These are phyloP conservation scores for Clarireedia paspali DNA, from an alignment of 2,329 filamentous ascomycete species.

Conservation along the genomic window DNA sequence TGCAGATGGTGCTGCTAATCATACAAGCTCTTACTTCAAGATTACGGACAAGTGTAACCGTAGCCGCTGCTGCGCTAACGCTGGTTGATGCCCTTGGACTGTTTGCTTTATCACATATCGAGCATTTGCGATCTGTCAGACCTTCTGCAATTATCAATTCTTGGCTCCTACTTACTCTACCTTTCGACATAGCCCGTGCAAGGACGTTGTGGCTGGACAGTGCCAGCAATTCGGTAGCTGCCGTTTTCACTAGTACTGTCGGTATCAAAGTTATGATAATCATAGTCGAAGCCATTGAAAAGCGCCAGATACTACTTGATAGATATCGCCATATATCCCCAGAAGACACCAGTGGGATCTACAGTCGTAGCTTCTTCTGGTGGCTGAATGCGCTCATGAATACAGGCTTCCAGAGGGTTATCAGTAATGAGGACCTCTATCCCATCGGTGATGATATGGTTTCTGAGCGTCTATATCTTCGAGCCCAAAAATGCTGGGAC, in stretches of 20 bases:
- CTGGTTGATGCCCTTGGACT: constrained; percentile 17
- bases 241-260: constrained; percentile 31
- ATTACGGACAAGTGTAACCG: constrained; percentile 12
- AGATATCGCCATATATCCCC: constrained; percentile 29
- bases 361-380: constrained; percentile 32
- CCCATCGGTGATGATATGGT: constrained; percentile 28
- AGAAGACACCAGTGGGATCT: constrained; percentile 34
- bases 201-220: constrained; percentile 24
- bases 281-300: constrained; percentile 33
- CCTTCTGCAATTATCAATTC: constrained; percentile 20
- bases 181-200: constrained; percentile 20
- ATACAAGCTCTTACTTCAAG: constrained; percentile 8
- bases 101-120: constrained; percentile 18
- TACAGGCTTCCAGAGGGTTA: constrained; percentile 31
- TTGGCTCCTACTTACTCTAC: constrained; percentile 22
- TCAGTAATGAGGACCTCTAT: constrained; percentile 32
- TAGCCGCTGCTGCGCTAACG: constrained; percentile 15
- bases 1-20: constrained; percentile 16
- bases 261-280: constrained; percentile 30
- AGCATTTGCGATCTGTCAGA: constrained; percentile 21
- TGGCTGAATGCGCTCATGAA: constrained; percentile 34
- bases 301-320: constrained; percentile 29
- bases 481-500: constrained; percentile 15
- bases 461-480: constrained; percentile 9
- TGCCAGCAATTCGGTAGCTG: constrained; percentile 25